Conservation (phyloP, 129 eudicot species). For the Escallonia rubra region DNA sequence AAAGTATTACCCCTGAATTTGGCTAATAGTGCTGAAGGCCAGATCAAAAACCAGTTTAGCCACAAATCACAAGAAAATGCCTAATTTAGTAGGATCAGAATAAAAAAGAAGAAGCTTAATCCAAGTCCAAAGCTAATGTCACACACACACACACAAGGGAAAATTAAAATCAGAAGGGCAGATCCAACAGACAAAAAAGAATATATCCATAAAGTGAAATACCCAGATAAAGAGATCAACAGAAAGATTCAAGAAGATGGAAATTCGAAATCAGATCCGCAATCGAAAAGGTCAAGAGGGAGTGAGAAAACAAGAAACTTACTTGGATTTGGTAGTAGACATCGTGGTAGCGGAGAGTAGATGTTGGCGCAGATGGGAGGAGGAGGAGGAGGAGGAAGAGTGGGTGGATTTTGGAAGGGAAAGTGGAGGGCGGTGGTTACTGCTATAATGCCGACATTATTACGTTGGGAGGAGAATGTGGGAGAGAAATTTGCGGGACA, state of each 20-base stretch:
- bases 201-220: not conserved
- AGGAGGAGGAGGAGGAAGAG: not conserved
- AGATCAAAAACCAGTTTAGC: not conserved
- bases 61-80: not conserved
- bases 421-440: not conserved
- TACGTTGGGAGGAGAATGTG: not conserved
- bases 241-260: not conserved
- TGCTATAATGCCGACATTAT: slow-evolving; percentile 14
- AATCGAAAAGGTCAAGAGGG: not conserved
- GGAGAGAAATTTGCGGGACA: not conserved
- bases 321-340: slow-evolving; percentile 89
- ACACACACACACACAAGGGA: not conserved
- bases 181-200: slow-evolving; percentile 8
- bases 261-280: not conserved
- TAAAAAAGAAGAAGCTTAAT: not conserved
- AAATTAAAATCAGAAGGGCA: slow-evolving; percentile 2
- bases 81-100: not conserved
- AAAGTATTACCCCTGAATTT: not conserved
- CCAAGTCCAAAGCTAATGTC: not conserved
- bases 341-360: slow-evolving; percentile 28
- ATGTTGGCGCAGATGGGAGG: slow-evolving; percentile 2
- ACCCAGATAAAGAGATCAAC: slow-evolving; percentile 3
- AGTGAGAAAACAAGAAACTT: slow-evolving; percentile 10
- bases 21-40: not conserved
- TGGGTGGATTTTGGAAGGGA: not conserved